phyloP scores from a whole-genome alignment of 768 basidiomycete species.

The Coprinopsis sp. region DNA sequence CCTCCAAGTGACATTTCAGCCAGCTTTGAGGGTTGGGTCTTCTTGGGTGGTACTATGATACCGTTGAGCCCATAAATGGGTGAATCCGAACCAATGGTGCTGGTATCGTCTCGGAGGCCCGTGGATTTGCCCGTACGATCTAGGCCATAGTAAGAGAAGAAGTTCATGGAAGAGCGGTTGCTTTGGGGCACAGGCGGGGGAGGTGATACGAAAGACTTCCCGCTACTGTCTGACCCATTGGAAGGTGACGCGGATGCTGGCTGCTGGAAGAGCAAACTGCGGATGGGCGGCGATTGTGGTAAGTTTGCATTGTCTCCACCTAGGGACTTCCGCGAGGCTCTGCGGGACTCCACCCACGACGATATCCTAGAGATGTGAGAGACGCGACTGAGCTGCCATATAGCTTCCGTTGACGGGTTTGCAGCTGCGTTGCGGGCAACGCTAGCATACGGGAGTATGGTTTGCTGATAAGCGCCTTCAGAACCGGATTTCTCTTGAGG shows the following conservation, averaged over 20 bases:
- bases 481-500: too few relatives aligned
- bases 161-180: constrained; percentile 15
- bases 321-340: background rate
- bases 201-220: background rate
- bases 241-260: background rate
- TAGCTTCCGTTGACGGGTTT: background rate
- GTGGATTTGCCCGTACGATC: constrained; percentile 6
- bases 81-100: constrained; percentile 25
- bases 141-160: constrained; percentile 25
- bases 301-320: background rate
- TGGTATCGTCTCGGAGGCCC: constrained; percentile 3
- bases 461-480: background rate
- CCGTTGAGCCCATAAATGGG: constrained; percentile 39
- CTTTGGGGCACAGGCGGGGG: background rate
- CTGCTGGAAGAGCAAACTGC: constrained; percentile 2
- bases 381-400: background rate
- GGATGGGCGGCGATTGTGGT: background rate
- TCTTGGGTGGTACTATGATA: constrained; percentile 21
- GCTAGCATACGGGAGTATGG: background rate
- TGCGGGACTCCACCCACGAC: constrained; percentile 9
- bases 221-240: too few relatives aligned
- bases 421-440: background rate
- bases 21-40: constrained; percentile 22
- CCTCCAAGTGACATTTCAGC: constrained; percentile 37
- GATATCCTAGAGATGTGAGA: constrained; percentile 12